phyloP scores from a whole-genome alignment of 1,139 yeast species.

The Debaryomyces udenii region DNA sequence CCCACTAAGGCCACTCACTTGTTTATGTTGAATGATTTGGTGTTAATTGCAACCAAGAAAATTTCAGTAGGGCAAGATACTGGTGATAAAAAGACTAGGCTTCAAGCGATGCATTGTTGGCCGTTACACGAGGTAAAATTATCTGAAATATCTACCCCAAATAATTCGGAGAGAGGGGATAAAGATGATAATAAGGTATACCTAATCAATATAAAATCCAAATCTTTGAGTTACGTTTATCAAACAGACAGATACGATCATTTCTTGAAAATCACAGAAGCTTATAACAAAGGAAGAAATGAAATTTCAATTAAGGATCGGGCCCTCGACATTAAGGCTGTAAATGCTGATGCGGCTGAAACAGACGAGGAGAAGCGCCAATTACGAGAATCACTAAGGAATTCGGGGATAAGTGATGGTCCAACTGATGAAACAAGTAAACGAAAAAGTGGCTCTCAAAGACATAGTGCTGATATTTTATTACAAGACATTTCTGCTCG shows the following conservation, averaged over 20 bases:
- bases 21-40: constrained; percentile 74
- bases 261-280: constrained; percentile 57
- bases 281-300: constrained; percentile 65
- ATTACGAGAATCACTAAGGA: constrained; percentile 43
- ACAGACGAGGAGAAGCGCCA: constrained; percentile 42
- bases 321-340: constrained; percentile 35
- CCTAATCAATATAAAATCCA: constrained; percentile 50
- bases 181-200: constrained; percentile 33
- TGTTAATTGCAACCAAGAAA: constrained; percentile 72
- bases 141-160: constrained; percentile 34
- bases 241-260: constrained; percentile 68
- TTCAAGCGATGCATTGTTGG: constrained; percentile 82
- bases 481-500: constrained; percentile 58
- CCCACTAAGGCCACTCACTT: constrained; percentile 77
- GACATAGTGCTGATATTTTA: constrained; percentile 42
- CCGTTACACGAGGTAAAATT: constrained; percentile 65
- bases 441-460: constrained; percentile 32
- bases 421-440: constrained; percentile 31
- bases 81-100: constrained; percentile 27
- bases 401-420: constrained; percentile 35
- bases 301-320: constrained; percentile 57
- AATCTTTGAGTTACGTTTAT: constrained; percentile 58
- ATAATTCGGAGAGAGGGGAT: constrained; percentile 17
- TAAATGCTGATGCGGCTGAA: constrained; percentile 21
- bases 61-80: constrained; percentile 31